Evolutionary conservation across 192 early-diverging fungal genomes (phyloP).

Genomic region (Thoreauomyces humboldtii): DNA sequence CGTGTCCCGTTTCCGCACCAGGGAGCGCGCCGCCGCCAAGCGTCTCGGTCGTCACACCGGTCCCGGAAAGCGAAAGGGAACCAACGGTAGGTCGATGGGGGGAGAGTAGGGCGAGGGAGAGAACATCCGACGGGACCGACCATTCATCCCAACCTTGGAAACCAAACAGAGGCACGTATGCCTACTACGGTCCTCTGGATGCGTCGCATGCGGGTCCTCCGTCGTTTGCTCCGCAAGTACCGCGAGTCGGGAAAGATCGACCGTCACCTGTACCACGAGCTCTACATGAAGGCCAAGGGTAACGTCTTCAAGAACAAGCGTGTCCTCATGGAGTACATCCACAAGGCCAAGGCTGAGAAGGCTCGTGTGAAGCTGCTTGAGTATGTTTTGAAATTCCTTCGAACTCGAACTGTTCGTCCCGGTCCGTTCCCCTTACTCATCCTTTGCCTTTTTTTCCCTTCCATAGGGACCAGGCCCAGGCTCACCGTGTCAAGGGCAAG

Average conservation of each 20-base stretch:
- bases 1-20: slow-evolving; percentile 91
- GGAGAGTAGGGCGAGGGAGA: too few relatives aligned
- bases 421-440: too few relatives aligned
- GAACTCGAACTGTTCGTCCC: too few relatives aligned
- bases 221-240: slow-evolving; percentile 95
- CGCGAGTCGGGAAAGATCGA: slow-evolving; percentile 97
- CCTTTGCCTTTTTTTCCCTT: neutral
- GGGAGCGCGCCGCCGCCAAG: slow-evolving; percentile 89
- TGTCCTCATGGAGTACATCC: slow-evolving; percentile 99
- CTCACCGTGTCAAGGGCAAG: slow-evolving; percentile 94
- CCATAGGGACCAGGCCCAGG: slow-evolving; percentile 87
- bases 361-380: slow-evolving; percentile 84
- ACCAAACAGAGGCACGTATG: slow-evolving; percentile 99
- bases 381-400: slow-evolving; percentile 36
- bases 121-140: too few relatives aligned
- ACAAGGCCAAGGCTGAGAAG: slow-evolving; percentile 99
- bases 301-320: slow-evolving; percentile 99
- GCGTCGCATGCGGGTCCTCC: slow-evolving; percentile 94
- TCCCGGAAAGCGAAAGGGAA: slow-evolving; percentile 68
- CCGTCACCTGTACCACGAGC: slow-evolving; percentile 94
- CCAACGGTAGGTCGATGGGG: too few relatives aligned
- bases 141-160: too few relatives aligned
- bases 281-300: slow-evolving; percentile 99
- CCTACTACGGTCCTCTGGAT: slow-evolving; percentile 94
- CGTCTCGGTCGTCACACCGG: slow-evolving; percentile 95